These are phyloP conservation scores for Candida maltosa DNA, from an alignment of 805 yeast species.

Conservation along the genomic window DNA sequence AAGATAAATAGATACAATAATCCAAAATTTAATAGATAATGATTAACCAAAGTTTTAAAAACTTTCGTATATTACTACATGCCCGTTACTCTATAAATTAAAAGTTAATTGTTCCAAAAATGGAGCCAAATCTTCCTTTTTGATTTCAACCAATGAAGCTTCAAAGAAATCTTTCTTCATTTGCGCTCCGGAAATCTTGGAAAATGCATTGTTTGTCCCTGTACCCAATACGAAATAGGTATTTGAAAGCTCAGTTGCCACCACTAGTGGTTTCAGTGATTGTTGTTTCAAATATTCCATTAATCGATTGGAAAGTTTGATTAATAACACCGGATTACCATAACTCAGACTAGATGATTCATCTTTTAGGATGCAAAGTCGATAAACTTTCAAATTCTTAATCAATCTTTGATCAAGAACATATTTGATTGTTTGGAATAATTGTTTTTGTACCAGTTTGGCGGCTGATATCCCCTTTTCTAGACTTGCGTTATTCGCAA, in stretches of 20 bases:
- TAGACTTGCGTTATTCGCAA: slow-evolving; percentile 18
- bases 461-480: slow-evolving; percentile 40
- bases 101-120: slow-evolving; percentile 81
- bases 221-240: slow-evolving; percentile 85
- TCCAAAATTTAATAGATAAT: too few species aligned
- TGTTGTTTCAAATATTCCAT: slow-evolving; percentile 66
- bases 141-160: slow-evolving; percentile 85
- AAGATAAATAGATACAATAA: slow-evolving; percentile 1
- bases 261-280: slow-evolving; percentile 69
- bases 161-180: slow-evolving; percentile 93
- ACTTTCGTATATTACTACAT: too few species aligned
- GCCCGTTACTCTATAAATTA: too few species aligned
- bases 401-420: slow-evolving; percentile 78
- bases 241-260: slow-evolving; percentile 74
- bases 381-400: slow-evolving; percentile 73
- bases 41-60: too few species aligned
- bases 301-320: slow-evolving; percentile 87
- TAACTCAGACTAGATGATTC: slow-evolving; percentile 73
- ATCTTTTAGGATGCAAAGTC: slow-evolving; percentile 85
- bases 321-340: slow-evolving; percentile 85
- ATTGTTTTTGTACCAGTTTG: slow-evolving; percentile 74
- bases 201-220: slow-evolving; percentile 83
- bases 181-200: slow-evolving; percentile 79
- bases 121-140: slow-evolving; percentile 82
- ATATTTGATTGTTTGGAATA: slow-evolving; percentile 87